Conservation (phyloP, 805 yeast species). For the Schizosaccharomyces pombe region DNA sequence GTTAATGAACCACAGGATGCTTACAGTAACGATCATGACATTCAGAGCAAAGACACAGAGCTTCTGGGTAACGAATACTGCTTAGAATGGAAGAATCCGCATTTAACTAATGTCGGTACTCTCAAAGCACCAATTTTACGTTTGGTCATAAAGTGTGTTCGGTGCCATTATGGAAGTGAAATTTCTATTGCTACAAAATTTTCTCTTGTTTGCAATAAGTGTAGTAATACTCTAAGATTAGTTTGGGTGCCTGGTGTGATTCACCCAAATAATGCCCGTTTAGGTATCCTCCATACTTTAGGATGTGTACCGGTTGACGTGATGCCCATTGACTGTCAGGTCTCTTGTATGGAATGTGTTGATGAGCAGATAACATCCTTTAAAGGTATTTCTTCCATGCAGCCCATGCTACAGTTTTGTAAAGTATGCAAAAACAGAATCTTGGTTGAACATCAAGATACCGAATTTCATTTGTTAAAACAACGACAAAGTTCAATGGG, state of each 20-base stretch:
- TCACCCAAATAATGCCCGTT: constrained; percentile 3
- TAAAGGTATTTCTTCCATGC: constrained; percentile 14
- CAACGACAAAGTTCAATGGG: constrained; percentile 7
- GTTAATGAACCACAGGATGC: not conserved
- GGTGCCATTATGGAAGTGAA: not conserved
- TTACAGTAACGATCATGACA: not conserved
- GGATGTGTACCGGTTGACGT: constrained; percentile 18
- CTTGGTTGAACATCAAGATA: constrained; percentile 16
- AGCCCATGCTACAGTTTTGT: constrained; percentile 13
- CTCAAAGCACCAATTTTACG: not conserved
- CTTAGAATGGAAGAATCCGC: not conserved
- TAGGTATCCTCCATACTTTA: constrained; percentile 19
- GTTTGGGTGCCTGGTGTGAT: not conserved
- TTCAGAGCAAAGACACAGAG: not conserved
- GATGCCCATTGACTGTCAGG: constrained; percentile 17
- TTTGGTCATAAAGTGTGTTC: not conserved
- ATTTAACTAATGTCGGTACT: not conserved
- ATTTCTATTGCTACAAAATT: not conserved
- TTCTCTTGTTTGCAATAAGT: not conserved
- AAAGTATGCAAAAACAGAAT: constrained; percentile 18
- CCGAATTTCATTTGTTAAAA: constrained; percentile 11
- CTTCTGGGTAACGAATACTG: not conserved
- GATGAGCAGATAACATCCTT: not conserved
- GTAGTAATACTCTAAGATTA: not conserved
- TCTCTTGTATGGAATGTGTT: constrained; percentile 19